phyloP scores from a whole-genome alignment of 495 filamentous ascomycete species.

The Lichina pygmaea region DNA sequence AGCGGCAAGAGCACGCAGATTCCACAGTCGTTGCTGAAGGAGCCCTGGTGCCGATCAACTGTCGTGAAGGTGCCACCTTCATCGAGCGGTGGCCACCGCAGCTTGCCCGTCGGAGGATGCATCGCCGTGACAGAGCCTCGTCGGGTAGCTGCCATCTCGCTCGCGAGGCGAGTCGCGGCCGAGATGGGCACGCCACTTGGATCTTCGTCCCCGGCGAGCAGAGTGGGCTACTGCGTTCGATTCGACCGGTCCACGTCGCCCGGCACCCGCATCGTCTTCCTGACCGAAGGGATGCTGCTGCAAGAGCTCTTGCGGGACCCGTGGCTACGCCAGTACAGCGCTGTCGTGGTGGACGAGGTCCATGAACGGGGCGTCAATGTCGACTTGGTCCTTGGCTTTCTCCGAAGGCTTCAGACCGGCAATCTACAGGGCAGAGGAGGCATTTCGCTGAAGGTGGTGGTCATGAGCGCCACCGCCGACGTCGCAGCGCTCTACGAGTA shows the following conservation, averaged over 20 bases:
- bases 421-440: constrained; percentile 31
- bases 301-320: constrained; percentile 85
- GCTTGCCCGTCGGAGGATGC: constrained; percentile 43
- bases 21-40: constrained; percentile 62
- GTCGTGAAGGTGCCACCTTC: constrained; percentile 19
- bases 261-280: constrained; percentile 58
- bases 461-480: constrained; percentile 95
- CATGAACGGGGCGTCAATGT: constrained; percentile 95
- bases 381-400: constrained; percentile 67
- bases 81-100: constrained; percentile 11
- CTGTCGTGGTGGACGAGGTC: constrained; percentile 82
- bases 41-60: constrained; percentile 47
- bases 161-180: constrained; percentile 66
- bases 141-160: constrained; percentile 78
- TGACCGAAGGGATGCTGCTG: constrained; percentile 91
- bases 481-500: constrained; percentile 50
- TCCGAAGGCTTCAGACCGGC: constrained; percentile 42
- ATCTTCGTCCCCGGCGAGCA: constrained; percentile 31
- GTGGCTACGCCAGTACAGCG: constrained; percentile 57
- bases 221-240: constrained; percentile 80
- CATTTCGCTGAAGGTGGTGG: constrained; percentile 56
- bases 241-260: constrained; percentile 68
- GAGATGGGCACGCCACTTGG: constrained; percentile 73
- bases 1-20: constrained; percentile 94
- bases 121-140: constrained; percentile 92